These are phyloP conservation scores for Ilex asprella DNA, from an alignment of 257 asterid species.

Conservation along the genomic window DNA sequence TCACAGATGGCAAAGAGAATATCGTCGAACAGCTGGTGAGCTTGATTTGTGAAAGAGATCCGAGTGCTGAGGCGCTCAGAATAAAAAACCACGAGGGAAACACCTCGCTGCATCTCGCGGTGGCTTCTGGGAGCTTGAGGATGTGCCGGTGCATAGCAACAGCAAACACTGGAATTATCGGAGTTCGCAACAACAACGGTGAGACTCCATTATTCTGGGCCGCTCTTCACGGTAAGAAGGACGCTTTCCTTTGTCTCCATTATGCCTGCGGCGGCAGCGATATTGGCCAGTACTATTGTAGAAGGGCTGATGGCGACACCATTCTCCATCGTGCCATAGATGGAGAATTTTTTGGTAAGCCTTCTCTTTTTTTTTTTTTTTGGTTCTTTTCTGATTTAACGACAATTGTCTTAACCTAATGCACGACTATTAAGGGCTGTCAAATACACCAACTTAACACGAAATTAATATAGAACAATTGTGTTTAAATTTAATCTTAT, in stretches of 20 bases:
- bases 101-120: conserved; percentile 27
- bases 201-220: conserved; percentile 36
- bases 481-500: too few relatives aligned
- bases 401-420: too few relatives aligned
- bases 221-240: conserved; percentile 28
- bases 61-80: not conserved
- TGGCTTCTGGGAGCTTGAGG: conserved; percentile 10
- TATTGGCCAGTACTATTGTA: conserved; percentile 2
- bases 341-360: conserved; percentile 27
- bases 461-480: too few relatives aligned
- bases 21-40: not conserved
- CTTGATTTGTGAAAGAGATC: not conserved
- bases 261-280: not conserved
- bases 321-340: conserved; percentile 26
- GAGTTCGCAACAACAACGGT: conserved; percentile 15
- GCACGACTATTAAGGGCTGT: too few relatives aligned
- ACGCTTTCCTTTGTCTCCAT: conserved; percentile 19
- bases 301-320: conserved; percentile 25
- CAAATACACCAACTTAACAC: too few relatives aligned
- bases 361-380: too few relatives aligned
- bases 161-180: conserved; percentile 1
- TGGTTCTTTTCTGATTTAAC: too few relatives aligned
- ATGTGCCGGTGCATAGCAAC: conserved; percentile 16
- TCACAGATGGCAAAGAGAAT: conserved; percentile 15
- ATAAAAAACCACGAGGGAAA: conserved; percentile 15